phyloP scores from a whole-genome alignment of 176 grass and related monocot genomes.

The Hordeum marinum region DNA sequence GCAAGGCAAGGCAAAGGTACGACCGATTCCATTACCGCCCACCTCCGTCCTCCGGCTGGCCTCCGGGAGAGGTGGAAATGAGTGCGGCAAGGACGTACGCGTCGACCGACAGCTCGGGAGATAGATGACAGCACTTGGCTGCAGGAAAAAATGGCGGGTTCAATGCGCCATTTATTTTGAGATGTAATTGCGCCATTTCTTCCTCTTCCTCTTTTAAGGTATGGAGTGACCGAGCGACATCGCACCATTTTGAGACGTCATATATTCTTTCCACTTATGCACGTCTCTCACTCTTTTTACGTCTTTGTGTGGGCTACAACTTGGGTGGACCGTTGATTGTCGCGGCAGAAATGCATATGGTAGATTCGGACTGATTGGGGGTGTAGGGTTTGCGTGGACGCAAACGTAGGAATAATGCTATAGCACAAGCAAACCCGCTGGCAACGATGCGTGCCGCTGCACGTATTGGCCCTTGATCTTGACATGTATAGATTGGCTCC shows the following conservation, averaged over 20 bases:
- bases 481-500: background rate
- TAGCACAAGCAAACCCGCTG: background rate
- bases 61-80: background rate
- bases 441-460: background rate
- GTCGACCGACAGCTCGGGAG: background rate
- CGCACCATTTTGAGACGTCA: too few relatives aligned
- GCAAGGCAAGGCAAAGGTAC: background rate
- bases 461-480: background rate
- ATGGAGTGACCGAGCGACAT: too few relatives aligned
- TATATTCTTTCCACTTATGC: too few relatives aligned
- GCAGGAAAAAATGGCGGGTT: background rate
- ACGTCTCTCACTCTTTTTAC: background rate
- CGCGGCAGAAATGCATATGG: background rate
- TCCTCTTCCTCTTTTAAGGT: background rate
- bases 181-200: background rate
- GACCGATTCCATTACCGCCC: background rate
- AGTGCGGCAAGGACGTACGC: background rate
- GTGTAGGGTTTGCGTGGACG: conserved; percentile 33
- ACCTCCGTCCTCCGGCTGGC: background rate
- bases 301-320: background rate
- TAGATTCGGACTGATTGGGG: background rate
- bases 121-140: background rate
- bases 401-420: background rate
- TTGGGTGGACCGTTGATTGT: background rate
- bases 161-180: background rate